Base-by-base conservation (phyloP, 257 asterid genomes). In the Leptodermis oblonga region DNA sequence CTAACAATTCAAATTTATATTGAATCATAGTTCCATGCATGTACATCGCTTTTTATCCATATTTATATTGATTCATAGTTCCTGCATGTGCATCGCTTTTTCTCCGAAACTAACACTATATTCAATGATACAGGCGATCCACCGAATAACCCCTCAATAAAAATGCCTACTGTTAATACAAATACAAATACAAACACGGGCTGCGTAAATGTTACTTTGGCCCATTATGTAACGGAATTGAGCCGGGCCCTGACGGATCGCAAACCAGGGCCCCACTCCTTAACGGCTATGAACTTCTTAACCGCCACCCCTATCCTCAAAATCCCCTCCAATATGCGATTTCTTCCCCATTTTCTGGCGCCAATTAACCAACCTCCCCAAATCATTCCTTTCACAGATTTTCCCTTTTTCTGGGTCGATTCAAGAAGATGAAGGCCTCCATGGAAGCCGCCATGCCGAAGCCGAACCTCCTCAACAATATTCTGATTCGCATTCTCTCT, bases 401-500 rank as follows among this genome's bases (percentile, higher is more conserved):
- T 49, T n/a, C 4, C 17, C 20, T 12, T 4, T 0, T 0, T 37
- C 12, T 59, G 43, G 23, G 54, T 1, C 13, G 42, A 53, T 59
- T 60, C 72, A 72, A 61, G n/a, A n/a, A n/a, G n/a, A 53, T 12
- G 31, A 42, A 77, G 71, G 77, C 73, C 69, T 61, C 71, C 79
- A 87, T 85, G 86, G 90, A 72, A 15, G 56, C 31, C 31, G 31
- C 72, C n/a, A 14, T 56, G 3, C 59, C 67, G 52, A 83, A 75
- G 42, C 73, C 48, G 43, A 53, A 75, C 69, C 69, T 70, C 48
- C 61, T 74, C 48, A 79, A 81, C 83, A 88, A 81, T 68, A 70
- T 84, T 73, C 79, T 86, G 45, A 71, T 88, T 28, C 85, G 88
- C 42, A 67, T 84, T 70, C 73, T 88, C 78, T 82, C 90, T 4